Base-by-base conservation (phyloP, 352 stramenopile genomes). In the Pythium guiyangense region DNA sequence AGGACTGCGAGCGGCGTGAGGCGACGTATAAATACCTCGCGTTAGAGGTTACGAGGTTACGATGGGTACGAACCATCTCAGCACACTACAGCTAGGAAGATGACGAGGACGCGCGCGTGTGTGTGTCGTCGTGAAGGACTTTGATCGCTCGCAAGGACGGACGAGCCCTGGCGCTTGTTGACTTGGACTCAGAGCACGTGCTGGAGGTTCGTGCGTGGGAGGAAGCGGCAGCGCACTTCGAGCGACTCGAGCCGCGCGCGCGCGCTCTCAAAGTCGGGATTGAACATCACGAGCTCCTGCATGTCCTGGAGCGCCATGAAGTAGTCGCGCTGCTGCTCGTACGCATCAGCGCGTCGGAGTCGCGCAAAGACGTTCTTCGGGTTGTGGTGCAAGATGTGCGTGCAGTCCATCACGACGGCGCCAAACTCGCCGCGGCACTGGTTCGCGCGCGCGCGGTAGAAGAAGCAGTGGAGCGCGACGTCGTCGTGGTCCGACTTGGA, bases 281-380 rank as follows among this genome's bases (percentile, higher is more conserved):
- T 82, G 25, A 80, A 60, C 18, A 62, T 66, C 59, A 83, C 72
- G 3, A 85, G 56, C 54, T 85, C 72, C 20, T 71, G 70, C 51
- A 85, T 83, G 54, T 85, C 74, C 31, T 83, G 59, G 6, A 85
- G 57, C 37, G 74, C 74, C 70, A 79, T 74, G 45, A 78, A 72
- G 49, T 79, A 83, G 35, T 85, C 74, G 8, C 70, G 72, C 51
- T 81, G 73, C 54, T 85, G 74, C 34, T 85, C 74, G 57, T 79
- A 83, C 31, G 74, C 72, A 46, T 85, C 74, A 1, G 74, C 74
- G 35, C 74, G 70, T 55, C 74, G 72, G 9, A 85, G 62, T 20
- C 74, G 68, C 25, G 74, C 74, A 59, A 83, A 79, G 17, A 79
- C 74, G 47, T 85, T 80, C 50, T 69, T 68, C 8, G 72, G 72